Evolutionary conservation across 2,329 filamentous ascomycete species (phyloP).

Genomic region (Paraphoma chrysanthemicola): DNA sequence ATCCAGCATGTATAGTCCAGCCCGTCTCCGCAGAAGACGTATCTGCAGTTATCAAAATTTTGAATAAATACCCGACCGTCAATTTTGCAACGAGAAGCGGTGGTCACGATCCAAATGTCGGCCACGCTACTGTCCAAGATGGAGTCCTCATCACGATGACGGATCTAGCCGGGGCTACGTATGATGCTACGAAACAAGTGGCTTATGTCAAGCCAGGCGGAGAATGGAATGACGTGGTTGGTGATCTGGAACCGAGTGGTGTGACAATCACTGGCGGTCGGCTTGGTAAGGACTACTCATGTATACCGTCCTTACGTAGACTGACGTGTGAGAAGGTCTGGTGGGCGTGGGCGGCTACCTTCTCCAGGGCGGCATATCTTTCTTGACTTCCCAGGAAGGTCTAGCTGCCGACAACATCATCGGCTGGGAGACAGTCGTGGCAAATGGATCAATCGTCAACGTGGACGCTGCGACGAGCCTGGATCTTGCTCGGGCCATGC

Average conservation of each 20-base stretch:
- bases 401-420: constrained; percentile 42
- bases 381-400: constrained; percentile 32
- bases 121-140: constrained; percentile 44
- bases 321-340: constrained; percentile 14
- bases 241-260: constrained; percentile 40
- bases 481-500: constrained; percentile 44
- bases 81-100: constrained; percentile 36
- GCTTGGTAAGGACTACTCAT: constrained; percentile 13
- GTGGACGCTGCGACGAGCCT: constrained; percentile 31
- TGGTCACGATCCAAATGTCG: constrained; percentile 49
- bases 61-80: constrained; percentile 27
- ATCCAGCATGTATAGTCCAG: constrained; percentile 35
- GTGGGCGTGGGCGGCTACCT: constrained; percentile 31
- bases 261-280: constrained; percentile 43
- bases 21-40: constrained; percentile 32
- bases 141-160: constrained; percentile 49
- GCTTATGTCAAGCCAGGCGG: constrained; percentile 50
- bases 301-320: background rate
- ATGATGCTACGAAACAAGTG: constrained; percentile 41
- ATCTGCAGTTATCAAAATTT: constrained; percentile 27
- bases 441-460: constrained; percentile 37
- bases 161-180: constrained; percentile 44
- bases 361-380: constrained; percentile 28
- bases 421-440: constrained; percentile 41
- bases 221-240: constrained; percentile 51